Percentiles rank a stretch among this genome's conserved stretches.
phyloP scores from a whole-genome alignment of 192 early-diverging fungal genomes.

The Paraglomus occultum region DNA sequence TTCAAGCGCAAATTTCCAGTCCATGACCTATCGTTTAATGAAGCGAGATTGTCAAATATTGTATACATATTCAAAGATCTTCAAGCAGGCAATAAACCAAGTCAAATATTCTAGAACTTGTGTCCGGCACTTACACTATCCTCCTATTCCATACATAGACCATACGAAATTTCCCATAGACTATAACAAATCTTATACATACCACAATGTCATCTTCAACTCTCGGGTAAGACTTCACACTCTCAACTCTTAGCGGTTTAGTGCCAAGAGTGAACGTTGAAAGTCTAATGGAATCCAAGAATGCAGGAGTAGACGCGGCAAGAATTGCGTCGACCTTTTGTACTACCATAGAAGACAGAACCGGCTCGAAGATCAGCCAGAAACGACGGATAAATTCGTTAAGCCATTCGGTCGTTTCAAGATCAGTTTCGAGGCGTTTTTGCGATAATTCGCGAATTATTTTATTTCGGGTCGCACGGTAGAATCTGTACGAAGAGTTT shows the following conservation, averaged over 20 bases:
- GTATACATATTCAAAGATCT: not conserved
- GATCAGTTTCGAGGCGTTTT: constrained; percentile 45
- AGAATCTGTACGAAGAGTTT: constrained; percentile 66
- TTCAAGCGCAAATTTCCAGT: constrained; percentile 84
- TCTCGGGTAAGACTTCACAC: constrained; percentile 69
- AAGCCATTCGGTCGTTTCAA: constrained; percentile 83
- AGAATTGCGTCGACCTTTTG: constrained; percentile 71
- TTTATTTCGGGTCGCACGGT: constrained; percentile 68
- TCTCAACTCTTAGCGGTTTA: constrained; percentile 70
- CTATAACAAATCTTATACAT: not conserved
- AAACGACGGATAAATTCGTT: constrained; percentile 84
- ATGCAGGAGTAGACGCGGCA: constrained; percentile 71
- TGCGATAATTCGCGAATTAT: constrained; percentile 62
- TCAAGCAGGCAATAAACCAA: not conserved
- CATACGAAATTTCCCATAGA: too few relatives aligned
- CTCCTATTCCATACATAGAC: too few relatives aligned
- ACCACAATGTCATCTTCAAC: constrained; percentile 73
- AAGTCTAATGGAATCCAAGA: constrained; percentile 74
- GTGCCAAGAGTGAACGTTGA: constrained; percentile 77
- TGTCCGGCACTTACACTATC: not conserved
- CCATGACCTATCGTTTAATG: constrained; percentile 64
- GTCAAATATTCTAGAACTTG: constrained; percentile 4
- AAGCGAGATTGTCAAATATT: not conserved
- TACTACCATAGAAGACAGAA: constrained; percentile 71
- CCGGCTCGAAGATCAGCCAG: constrained; percentile 91